These are phyloP conservation scores for Kalmanozyma brasiliensis DNA, from an alignment of 1,284 basidiomycete genomes.

Conservation along the genomic window DNA sequence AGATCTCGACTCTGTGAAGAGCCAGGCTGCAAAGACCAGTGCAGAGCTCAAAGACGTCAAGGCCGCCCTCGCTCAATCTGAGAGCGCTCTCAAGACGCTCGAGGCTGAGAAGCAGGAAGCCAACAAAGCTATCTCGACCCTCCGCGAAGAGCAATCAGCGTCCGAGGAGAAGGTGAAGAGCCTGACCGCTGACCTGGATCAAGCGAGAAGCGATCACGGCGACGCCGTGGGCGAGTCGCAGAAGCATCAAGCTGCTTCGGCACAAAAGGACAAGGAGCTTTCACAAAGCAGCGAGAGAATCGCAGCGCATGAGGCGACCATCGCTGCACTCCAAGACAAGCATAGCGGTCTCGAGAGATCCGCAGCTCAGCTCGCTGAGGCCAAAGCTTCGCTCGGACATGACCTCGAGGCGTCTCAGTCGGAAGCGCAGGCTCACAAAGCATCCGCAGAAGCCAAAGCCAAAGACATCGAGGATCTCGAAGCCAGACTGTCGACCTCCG, in stretches of 20 bases:
- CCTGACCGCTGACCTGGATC: slow-evolving; percentile 17
- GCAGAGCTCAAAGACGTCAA: slow-evolving; percentile 19
- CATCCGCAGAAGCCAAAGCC: slow-evolving; percentile 10
- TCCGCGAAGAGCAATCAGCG: slow-evolving; percentile 16
- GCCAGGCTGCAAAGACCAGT: slow-evolving; percentile 7
- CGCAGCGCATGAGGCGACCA: slow-evolving; percentile 17
- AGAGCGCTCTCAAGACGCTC: slow-evolving; percentile 21
- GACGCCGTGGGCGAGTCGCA: slow-evolving; percentile 11
- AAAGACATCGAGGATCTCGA: slow-evolving; percentile 26
- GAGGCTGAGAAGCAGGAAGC: slow-evolving; percentile 12
- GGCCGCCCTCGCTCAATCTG: slow-evolving; percentile 8
- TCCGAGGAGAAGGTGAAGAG: slow-evolving; percentile 8
- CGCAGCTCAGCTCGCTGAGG: slow-evolving; percentile 6
- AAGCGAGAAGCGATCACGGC: slow-evolving; percentile 12
- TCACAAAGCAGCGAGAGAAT: slow-evolving; percentile 10
- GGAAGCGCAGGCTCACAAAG: slow-evolving; percentile 13
- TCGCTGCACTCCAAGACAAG: slow-evolving; percentile 15
- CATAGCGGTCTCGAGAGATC: slow-evolving; percentile 15
- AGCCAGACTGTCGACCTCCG: slow-evolving; percentile 13
- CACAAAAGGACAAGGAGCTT: slow-evolving; percentile 24
- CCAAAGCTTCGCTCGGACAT: slow-evolving; percentile 15
- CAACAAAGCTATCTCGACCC: slow-evolving; percentile 6
- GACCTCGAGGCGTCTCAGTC: slow-evolving; percentile 17
- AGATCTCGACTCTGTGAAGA: slow-evolving; percentile 13
- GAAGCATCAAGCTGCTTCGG: slow-evolving; percentile 10